Evolutionary conservation across 2,329 filamentous ascomycete genomes (phyloP).

Genomic region (Microdochium bolleyi): DNA sequence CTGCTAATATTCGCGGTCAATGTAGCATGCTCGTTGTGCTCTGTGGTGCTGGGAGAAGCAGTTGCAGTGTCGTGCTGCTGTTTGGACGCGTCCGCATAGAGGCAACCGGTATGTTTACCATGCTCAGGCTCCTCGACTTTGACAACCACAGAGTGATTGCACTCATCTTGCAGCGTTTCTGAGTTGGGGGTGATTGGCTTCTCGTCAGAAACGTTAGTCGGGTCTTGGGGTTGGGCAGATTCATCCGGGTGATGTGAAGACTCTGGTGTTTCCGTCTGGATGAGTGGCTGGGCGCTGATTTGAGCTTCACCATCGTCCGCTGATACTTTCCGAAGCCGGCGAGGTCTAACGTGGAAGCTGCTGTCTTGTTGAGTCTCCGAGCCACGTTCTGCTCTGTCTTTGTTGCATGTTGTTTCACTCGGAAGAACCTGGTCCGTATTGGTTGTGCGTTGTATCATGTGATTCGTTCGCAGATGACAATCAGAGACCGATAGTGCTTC

Average conservation of each 20-base stretch:
- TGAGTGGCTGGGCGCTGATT: not conserved
- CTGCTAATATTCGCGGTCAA: not conserved
- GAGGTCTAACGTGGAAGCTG: not conserved
- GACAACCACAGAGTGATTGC: too few relatives aligned
- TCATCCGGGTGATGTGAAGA: not conserved
- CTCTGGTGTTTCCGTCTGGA: not conserved
- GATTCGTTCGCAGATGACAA: not conserved
- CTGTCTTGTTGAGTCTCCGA: not conserved
- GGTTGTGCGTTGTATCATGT: not conserved
- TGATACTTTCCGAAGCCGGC: not conserved
- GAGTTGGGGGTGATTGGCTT: not conserved
- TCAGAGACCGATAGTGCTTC: not conserved
- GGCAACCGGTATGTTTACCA: too few relatives aligned
- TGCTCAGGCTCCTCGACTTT: too few relatives aligned
- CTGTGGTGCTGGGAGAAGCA: not conserved
- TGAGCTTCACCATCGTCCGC: not conserved
- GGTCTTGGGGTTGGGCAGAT: not conserved
- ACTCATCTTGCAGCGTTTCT: not conserved
- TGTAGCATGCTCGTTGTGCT: too few relatives aligned
- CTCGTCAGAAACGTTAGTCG: not conserved
- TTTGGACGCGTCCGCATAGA: too few relatives aligned
- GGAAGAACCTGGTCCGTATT: not conserved
- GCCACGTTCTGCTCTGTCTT: too few relatives aligned
- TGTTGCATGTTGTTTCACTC: too few relatives aligned
- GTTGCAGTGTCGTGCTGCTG: too few relatives aligned